phyloP scores from a whole-genome alignment of 345 rosid species.

The Eucalyptus pauciflora region DNA sequence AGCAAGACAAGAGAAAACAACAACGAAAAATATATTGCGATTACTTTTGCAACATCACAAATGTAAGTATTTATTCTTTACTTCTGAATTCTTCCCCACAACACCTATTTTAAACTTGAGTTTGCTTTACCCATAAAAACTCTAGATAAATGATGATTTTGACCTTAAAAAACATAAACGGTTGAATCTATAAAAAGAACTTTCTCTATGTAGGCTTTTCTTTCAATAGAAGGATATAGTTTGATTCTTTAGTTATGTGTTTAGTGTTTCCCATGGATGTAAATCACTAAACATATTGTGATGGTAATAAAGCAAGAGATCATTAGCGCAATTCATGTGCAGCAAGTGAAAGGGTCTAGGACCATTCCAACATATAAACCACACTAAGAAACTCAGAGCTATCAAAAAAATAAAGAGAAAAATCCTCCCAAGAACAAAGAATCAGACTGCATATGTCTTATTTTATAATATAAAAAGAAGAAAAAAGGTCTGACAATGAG shows the following conservation, averaged over 20 bases:
- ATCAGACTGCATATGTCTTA: not conserved
- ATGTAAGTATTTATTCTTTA: not conserved
- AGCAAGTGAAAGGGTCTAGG: not conserved
- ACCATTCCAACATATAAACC: not conserved
- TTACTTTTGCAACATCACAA: not conserved
- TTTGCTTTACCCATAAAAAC: not conserved
- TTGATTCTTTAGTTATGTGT: not conserved
- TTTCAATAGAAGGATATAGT: not conserved
- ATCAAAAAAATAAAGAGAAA: not conserved
- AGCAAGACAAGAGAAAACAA: not conserved
- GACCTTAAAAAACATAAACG: rapidly evolving
- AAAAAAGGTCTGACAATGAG: not conserved
- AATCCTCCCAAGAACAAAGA: not conserved
- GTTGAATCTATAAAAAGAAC: not conserved
- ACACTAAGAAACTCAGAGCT: not conserved
- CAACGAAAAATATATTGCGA: rapidly evolving
- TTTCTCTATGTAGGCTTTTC: not conserved
- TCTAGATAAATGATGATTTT: not conserved
- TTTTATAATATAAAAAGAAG: too few relatives aligned
- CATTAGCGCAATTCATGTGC: not conserved
- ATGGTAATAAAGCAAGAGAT: not conserved
- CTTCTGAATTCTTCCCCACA: not conserved
- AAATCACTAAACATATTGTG: not conserved
- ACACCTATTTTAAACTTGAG: not conserved
- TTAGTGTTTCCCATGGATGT: not conserved